These are phyloP conservation scores for Neopestalotiopsis rosae DNA, from an alignment of 2,329 filamentous ascomycete genomes.

Conservation along the genomic window DNA sequence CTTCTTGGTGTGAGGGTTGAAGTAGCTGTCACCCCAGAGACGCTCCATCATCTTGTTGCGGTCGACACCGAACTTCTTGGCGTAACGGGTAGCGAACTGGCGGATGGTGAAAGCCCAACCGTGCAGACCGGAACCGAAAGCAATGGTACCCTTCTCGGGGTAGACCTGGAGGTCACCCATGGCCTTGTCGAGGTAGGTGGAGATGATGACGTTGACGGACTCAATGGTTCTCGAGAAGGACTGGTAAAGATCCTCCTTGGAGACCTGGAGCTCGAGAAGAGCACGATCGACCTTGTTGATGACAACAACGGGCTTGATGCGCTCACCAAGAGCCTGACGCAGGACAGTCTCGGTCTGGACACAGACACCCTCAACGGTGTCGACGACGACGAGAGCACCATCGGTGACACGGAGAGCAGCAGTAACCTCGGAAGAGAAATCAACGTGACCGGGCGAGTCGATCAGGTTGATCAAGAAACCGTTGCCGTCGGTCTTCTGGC, in stretches of 20 bases:
- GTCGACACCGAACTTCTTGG: constrained; percentile 99
- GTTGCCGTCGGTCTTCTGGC: constrained; percentile 85
- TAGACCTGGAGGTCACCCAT: constrained; percentile 99
- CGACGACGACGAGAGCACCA: constrained; percentile 98
- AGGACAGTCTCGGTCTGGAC: constrained; percentile 99
- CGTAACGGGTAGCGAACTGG: constrained; percentile 94
- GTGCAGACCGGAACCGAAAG: constrained; percentile 99
- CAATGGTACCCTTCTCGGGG: constrained; percentile 96
- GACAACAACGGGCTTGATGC: constrained; percentile 99
- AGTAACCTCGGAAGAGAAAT: constrained; percentile 99
- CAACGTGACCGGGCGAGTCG: constrained; percentile 99
- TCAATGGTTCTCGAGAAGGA: constrained; percentile 99
- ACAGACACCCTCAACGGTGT: constrained; percentile 99
- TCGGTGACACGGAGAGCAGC: constrained; percentile 99
- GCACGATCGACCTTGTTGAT: constrained; percentile 99
- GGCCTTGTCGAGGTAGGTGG: constrained; percentile 96
- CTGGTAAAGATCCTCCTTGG: constrained; percentile 99
- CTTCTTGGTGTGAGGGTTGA: constrained; percentile 99
- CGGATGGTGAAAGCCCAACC: constrained; percentile 99
- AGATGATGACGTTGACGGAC: constrained; percentile 99
- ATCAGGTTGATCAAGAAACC: constrained; percentile 99
- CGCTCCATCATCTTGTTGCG: constrained; percentile 99
- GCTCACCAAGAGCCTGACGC: constrained; percentile 98
- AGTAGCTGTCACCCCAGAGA: constrained; percentile 99
- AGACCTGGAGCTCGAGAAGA: constrained; percentile 97